A percentile compares a stretch with the other conserved stretches of the same genome.
Conservation (phyloP, 805 yeast genomes). For the Candida chauliodis region DNA sequence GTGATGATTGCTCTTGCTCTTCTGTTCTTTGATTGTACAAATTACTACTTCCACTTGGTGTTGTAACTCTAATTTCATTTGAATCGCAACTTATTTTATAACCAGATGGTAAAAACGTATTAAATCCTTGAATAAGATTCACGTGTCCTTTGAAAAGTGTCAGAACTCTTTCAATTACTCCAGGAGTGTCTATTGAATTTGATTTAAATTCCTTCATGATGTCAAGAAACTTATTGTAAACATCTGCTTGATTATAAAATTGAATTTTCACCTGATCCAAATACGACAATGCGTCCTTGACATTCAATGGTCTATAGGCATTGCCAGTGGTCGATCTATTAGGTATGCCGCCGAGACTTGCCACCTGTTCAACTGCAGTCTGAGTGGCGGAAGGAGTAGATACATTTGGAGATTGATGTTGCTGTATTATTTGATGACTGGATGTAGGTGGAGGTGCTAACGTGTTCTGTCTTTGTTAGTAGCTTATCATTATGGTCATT, state of each 20-base stretch:
- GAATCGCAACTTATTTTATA: slow-evolving; percentile 94
- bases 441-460: slow-evolving; percentile 28
- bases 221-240: slow-evolving; percentile 92
- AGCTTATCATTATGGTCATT: background rate
- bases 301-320: slow-evolving; percentile 79
- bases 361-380: slow-evolving; percentile 10
- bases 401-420: slow-evolving; percentile 18
- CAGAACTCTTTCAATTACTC: slow-evolving; percentile 94
- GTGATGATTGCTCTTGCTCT: slow-evolving; percentile 16
- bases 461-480: slow-evolving; percentile 2
- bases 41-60: slow-evolving; percentile 77
- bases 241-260: slow-evolving; percentile 89
- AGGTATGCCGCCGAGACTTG: slow-evolving; percentile 31
- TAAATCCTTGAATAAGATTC: slow-evolving; percentile 91
- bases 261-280: slow-evolving; percentile 94
- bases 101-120: slow-evolving; percentile 96
- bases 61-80: slow-evolving; percentile 87
- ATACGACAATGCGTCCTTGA: slow-evolving; percentile 92
- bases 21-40: slow-evolving; percentile 19
- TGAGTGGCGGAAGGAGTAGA: slow-evolving; percentile 15
- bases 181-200: slow-evolving; percentile 91
- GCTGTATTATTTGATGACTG: slow-evolving; percentile 15
- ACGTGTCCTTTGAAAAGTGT: slow-evolving; percentile 90
- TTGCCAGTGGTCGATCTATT: slow-evolving; percentile 40
- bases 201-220: slow-evolving; percentile 99